These are phyloP conservation scores for Xylaria sp. DNA, from an alignment of 2,329 filamentous ascomycete genomes.

Conservation along the genomic window DNA sequence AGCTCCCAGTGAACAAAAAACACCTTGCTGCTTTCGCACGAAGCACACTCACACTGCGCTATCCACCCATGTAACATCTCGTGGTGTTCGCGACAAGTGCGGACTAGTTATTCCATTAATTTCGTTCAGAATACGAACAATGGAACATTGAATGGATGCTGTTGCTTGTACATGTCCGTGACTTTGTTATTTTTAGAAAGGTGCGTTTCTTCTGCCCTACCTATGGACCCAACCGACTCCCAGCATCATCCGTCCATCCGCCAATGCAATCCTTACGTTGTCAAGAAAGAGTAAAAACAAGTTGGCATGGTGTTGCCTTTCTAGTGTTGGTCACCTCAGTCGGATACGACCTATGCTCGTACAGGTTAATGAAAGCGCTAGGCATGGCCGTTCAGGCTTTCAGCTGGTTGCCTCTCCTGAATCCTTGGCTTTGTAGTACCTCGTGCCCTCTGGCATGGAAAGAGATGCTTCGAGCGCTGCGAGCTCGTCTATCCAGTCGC, in stretches of 20 bases:
- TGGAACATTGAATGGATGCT: too few relatives aligned
- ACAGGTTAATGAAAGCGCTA: not conserved
- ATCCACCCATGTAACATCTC: too few relatives aligned
- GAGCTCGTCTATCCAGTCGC: conserved; percentile 22
- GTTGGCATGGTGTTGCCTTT: too few relatives aligned
- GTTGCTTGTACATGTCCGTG: not conserved
- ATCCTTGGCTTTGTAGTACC: conserved; percentile 17
- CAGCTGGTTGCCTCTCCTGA: not conserved
- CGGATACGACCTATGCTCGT: not conserved
- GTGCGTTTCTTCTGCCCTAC: not conserved
- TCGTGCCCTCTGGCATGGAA: conserved; percentile 13
- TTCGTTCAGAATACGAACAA: not conserved
- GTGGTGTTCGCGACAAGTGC: too few relatives aligned
- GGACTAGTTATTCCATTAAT: not conserved
- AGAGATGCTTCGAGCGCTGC: conserved; percentile 17
- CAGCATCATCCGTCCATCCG: not conserved
- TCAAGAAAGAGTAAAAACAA: not conserved
- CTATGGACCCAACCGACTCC: not conserved
- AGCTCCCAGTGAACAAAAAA: too few relatives aligned
- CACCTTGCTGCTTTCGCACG: too few relatives aligned
- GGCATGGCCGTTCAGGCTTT: not conserved
- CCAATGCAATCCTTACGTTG: not conserved
- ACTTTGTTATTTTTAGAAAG: not conserved
- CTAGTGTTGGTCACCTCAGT: not conserved
- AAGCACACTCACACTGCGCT: too few relatives aligned